A percentile compares a stretch with the other conserved stretches of the same genome.
phyloP scores from a whole-genome alignment of 2,329 filamentous ascomycete genomes.

The Erysiphe pulchra region DNA sequence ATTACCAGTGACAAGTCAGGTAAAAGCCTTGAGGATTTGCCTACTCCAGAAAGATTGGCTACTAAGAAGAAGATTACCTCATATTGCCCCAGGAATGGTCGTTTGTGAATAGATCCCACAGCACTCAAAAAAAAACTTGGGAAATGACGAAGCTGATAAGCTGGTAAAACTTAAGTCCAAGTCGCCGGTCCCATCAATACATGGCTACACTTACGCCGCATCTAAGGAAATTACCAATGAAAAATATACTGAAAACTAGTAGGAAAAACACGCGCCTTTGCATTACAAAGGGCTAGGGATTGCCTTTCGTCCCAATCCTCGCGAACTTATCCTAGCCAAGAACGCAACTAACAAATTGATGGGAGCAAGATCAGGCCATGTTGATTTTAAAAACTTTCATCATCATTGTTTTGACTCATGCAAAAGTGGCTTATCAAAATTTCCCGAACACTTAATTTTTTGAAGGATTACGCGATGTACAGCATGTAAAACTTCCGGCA shows the following conservation, averaged over 20 bases:
- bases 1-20: not conserved
- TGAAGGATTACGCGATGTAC: not conserved
- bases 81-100: not conserved
- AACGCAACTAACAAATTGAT: too few species aligned
- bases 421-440: not conserved
- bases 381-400: not conserved
- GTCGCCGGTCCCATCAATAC: not conserved
- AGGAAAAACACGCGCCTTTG: too few species aligned
- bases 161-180: not conserved
- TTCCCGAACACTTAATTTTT: not conserved
- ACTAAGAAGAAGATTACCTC: not conserved
- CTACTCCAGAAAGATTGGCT: not conserved
- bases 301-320: too few species aligned
- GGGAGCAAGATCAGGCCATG: too few species aligned
- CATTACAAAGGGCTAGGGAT: too few species aligned
- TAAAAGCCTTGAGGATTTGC: not conserved
- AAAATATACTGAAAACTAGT: too few species aligned
- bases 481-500: not conserved
- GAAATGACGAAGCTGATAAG: not conserved
- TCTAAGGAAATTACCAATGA: not conserved
- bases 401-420: not conserved
- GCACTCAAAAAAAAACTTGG: not conserved
- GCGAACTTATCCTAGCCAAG: too few species aligned
- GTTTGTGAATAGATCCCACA: not conserved
- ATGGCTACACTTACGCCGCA: not conserved